A percentile compares a stretch with the other conserved stretches of the same genome.
phyloP scores from a whole-genome alignment of 2,329 filamentous ascomycete species.

The Sphaceloma murrayae region DNA sequence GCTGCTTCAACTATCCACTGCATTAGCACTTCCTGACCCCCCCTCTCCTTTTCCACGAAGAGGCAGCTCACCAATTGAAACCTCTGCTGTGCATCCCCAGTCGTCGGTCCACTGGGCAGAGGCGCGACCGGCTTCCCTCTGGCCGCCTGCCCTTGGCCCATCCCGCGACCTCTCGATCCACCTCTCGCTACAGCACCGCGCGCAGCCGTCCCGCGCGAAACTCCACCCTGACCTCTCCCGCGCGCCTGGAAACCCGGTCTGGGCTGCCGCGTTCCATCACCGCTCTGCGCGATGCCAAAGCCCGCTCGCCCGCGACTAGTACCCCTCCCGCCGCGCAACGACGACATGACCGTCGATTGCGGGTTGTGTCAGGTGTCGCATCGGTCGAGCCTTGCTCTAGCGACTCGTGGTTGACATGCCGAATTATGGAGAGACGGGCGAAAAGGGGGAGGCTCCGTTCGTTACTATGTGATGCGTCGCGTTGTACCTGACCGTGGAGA shows the following conservation, averaged over 20 bases:
- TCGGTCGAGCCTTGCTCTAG: too few species aligned
- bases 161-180: not conserved
- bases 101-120: not conserved
- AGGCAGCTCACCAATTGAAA: conserved; percentile 15
- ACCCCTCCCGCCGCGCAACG: conserved; percentile 17
- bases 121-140: not conserved
- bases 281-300: not conserved
- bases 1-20: conserved; percentile 39
- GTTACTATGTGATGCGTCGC: not conserved
- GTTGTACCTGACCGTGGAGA: not conserved
- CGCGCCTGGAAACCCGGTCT: conserved; percentile 8
- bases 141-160: not conserved
- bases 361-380: conserved; percentile 13
- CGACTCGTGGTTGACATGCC: too few species aligned
- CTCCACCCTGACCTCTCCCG: not conserved
- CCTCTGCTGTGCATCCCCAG: conserved; percentile 3
- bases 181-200: not conserved
- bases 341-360: conserved; percentile 19
- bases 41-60: too few species aligned
- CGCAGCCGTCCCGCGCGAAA: not conserved
- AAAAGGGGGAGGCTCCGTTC: not conserved
- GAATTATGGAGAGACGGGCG: too few species aligned
- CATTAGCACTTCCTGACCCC: too few species aligned
- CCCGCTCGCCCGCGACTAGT: conserved; percentile 16
- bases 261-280: not conserved